Percentiles rank a stretch among this genome's conserved stretches.
These are phyloP conservation scores for Chaetomium globosum DNA, from an alignment of 2,329 filamentous ascomycete genomes.

Conservation along the genomic window DNA sequence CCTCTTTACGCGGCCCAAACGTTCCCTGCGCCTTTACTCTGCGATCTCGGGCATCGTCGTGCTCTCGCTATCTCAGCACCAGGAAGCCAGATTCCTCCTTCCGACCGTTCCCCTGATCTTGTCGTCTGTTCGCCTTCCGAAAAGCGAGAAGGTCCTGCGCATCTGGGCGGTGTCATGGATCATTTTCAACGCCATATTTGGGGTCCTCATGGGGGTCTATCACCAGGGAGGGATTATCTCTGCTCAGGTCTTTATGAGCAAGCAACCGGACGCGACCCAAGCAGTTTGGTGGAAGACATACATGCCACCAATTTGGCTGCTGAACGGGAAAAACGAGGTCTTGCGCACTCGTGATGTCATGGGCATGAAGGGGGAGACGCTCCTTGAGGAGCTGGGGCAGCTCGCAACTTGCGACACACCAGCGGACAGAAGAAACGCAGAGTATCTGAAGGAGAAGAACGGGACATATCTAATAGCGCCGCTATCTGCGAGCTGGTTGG, in stretches of 20 bases:
- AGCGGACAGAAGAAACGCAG: constrained; percentile 56
- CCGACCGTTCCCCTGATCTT: constrained; percentile 76
- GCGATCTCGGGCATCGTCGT: constrained; percentile 71
- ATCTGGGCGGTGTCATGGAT: constrained; percentile 66
- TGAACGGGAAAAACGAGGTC: constrained; percentile 74
- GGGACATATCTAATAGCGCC: constrained; percentile 74
- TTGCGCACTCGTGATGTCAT: constrained; percentile 74
- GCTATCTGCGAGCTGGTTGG: constrained; percentile 69
- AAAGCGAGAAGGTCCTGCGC: constrained; percentile 51
- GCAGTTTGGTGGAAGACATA: constrained; percentile 88
- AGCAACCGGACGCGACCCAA: constrained; percentile 67
- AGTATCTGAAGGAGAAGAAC: constrained; percentile 63
- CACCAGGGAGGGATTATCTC: constrained; percentile 80
- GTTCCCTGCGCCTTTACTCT: constrained; percentile 68
- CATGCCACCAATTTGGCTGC: constrained; percentile 76
- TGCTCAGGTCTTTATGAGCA: constrained; percentile 73
- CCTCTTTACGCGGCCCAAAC: constrained; percentile 59
- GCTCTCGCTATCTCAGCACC: constrained; percentile 74
- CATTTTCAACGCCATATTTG: constrained; percentile 68
- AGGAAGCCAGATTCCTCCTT: constrained; percentile 77
- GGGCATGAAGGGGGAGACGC: constrained; percentile 64
- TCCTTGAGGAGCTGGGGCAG: constrained; percentile 61
- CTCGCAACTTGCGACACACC: constrained; percentile 66
- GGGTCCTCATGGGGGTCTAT: constrained; percentile 75
- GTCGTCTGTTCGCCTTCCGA: constrained; percentile 70